phyloP scores from a whole-genome alignment of 2,329 filamentous ascomycete species.

The Chrysoporthe puriensis region DNA sequence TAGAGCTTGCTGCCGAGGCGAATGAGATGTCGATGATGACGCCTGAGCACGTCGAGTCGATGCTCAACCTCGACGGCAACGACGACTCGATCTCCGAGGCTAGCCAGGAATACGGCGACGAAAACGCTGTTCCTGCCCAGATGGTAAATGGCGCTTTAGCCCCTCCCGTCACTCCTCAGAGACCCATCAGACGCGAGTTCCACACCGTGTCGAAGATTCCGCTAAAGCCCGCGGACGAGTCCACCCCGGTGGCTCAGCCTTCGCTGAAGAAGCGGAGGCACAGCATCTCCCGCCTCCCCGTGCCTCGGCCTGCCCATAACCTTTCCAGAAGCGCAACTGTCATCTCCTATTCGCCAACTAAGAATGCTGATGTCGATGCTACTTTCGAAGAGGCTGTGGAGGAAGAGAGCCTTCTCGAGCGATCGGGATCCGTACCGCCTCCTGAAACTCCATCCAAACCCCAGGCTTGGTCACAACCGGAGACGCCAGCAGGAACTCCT shows the following conservation, averaged over 20 bases:
- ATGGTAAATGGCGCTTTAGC: conserved; percentile 32
- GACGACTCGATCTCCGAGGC: conserved; percentile 61
- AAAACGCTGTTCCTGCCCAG: conserved; percentile 58
- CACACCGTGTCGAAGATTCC: conserved; percentile 80
- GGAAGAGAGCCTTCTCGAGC: conserved; percentile 30
- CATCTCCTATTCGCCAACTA: conserved; percentile 58
- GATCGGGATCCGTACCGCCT: conserved; percentile 33
- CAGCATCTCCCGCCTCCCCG: conserved; percentile 53
- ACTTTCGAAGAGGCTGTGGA: conserved; percentile 33
- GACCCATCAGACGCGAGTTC: conserved; percentile 57
- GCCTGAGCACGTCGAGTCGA: conserved; percentile 44
- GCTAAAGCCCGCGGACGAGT: conserved; percentile 68
- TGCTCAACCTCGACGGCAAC: conserved; percentile 38
- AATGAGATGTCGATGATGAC: conserved; percentile 63
- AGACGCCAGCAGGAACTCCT: conserved; percentile 61
- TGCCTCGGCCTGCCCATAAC: conserved; percentile 45
- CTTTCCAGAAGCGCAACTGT: conserved; percentile 54
- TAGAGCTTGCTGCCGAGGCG: conserved; percentile 61
- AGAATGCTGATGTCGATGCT: conserved; percentile 41
- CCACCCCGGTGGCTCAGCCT: conserved; percentile 48
- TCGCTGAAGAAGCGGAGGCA: conserved; percentile 52
- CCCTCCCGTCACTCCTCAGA: conserved; percentile 60
- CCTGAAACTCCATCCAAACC: conserved; percentile 52
- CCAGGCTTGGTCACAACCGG: conserved; percentile 56
- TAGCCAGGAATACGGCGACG: conserved; percentile 69